These are phyloP conservation scores for Haematococcus lacustris DNA, from an alignment of 139 green algal genomes.

Conservation along the genomic window DNA sequence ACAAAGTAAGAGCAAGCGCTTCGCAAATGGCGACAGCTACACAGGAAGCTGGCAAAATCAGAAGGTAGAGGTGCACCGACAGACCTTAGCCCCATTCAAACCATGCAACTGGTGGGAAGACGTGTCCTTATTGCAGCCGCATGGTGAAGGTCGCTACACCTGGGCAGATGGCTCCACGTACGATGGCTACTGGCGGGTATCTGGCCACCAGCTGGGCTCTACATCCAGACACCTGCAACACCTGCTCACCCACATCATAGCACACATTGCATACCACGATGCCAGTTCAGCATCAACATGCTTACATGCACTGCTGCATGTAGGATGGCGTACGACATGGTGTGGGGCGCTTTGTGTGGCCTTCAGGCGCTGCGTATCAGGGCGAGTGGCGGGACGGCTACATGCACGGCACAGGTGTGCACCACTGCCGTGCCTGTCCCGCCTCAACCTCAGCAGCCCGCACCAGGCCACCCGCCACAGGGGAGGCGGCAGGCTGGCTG, in stretches of 20 bases:
- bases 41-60: too few relatives aligned
- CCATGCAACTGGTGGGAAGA: too few relatives aligned
- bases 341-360: conserved; percentile 65
- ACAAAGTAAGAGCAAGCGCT: too few relatives aligned
- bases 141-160: neutral
- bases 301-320: neutral
- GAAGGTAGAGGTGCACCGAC: too few relatives aligned
- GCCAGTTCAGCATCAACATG: neutral
- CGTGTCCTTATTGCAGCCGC: too few relatives aligned
- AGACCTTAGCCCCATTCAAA: too few relatives aligned
- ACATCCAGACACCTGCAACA: neutral
- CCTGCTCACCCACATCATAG: neutral
- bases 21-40: too few relatives aligned
- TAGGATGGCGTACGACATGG: conserved; percentile 61
- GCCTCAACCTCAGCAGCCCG: too few relatives aligned
- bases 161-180: neutral
- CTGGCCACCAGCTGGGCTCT: neutral
- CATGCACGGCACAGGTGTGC: conserved; percentile 82
- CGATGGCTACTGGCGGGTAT: neutral
- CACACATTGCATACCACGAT: neutral
- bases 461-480: too few relatives aligned
- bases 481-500: too few relatives aligned
- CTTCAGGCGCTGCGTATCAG: conserved; percentile 54
- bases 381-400: conserved; percentile 68
- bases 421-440: too few relatives aligned